A percentile compares a stretch with the other conserved stretches of the same genome.
Evolutionary conservation across 176 grass and related monocot species (phyloP).

Genomic region (Musa acuminata): DNA sequence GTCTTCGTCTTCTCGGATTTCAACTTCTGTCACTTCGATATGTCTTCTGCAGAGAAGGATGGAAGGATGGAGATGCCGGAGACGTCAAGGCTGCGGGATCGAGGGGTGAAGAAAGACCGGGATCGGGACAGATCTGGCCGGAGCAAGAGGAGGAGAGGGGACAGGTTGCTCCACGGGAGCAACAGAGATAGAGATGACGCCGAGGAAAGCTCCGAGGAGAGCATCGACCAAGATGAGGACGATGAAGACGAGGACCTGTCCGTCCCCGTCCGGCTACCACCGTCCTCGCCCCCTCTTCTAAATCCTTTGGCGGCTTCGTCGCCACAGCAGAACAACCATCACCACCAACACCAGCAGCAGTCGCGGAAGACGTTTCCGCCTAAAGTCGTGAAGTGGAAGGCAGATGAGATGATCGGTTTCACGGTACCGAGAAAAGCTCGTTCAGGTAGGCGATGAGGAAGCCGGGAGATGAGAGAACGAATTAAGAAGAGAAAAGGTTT

Average conservation of each 20-base stretch:
- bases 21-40: conserved; percentile 1
- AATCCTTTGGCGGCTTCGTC: conserved; percentile 30
- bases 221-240: conserved; percentile 61
- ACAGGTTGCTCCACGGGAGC: conserved; percentile 18
- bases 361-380: conserved; percentile 48
- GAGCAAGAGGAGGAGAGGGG: conserved; percentile 30
- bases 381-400: conserved; percentile 37
- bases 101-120: conserved; percentile 29
- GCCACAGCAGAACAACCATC: conserved; percentile 29
- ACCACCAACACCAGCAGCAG: conserved; percentile 49
- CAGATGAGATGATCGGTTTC: conserved; percentile 98
- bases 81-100: conserved; percentile 29
- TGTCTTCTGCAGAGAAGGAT: conserved; percentile 25
- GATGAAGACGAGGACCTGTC: conserved; percentile 66
- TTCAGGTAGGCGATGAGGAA: conserved; percentile 34
- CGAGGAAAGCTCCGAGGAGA: conserved; percentile 85
- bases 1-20: conserved; percentile 3
- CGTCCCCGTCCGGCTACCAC: conserved; percentile 38
- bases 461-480: neutral
- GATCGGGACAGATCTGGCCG: conserved; percentile 40
- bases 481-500: neutral
- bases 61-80: conserved; percentile 33
- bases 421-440: conserved; percentile 85
- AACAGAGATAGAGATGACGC: conserved; percentile 39
- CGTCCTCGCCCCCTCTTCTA: conserved; percentile 46